phyloP scores from a whole-genome alignment of 1,284 basidiomycete genomes.

The Fomitopsis pinicola region DNA sequence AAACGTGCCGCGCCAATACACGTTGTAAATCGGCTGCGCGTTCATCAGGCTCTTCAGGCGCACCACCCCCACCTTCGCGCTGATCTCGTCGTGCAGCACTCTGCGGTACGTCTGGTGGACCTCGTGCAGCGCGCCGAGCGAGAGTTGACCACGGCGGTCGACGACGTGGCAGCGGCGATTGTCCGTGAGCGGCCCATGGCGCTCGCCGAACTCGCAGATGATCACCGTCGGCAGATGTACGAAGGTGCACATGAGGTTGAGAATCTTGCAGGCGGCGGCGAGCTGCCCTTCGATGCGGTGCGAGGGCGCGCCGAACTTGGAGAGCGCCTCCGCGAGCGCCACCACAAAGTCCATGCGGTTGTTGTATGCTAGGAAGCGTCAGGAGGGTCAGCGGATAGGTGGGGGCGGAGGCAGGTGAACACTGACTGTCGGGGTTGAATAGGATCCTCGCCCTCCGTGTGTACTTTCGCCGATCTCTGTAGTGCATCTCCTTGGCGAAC shows the following conservation, averaged over 20 bases:
- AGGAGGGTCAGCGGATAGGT: neutral
- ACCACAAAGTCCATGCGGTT: slow-evolving; percentile 61
- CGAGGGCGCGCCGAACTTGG: slow-evolving; percentile 67
- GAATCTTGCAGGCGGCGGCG: slow-evolving; percentile 70
- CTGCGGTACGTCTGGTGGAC: slow-evolving; percentile 73
- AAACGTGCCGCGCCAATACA: slow-evolving; percentile 55
- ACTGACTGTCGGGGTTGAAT: slow-evolving; percentile 64
- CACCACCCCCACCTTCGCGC: slow-evolving; percentile 63
- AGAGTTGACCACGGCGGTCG: slow-evolving; percentile 66
- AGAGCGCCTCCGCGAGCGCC: slow-evolving; percentile 57
- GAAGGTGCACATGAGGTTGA: slow-evolving; percentile 80
- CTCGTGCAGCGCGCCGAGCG: slow-evolving; percentile 71
- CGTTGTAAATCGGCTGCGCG: slow-evolving; percentile 56
- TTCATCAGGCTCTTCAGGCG: slow-evolving; percentile 45
- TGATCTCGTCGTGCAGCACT: slow-evolving; percentile 83
- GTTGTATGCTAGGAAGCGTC: slow-evolving; percentile 38
- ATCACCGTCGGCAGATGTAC: slow-evolving; percentile 78
- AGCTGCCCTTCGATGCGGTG: slow-evolving; percentile 71
- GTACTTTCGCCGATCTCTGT: slow-evolving; percentile 59
- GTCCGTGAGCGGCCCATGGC: slow-evolving; percentile 63
- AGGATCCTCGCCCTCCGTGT: slow-evolving; percentile 59
- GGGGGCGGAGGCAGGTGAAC: neutral
- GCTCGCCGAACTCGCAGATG: slow-evolving; percentile 68
- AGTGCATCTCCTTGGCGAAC: slow-evolving; percentile 38
- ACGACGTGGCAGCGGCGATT: slow-evolving; percentile 81